Evolutionary conservation across 2,329 filamentous ascomycete species (phyloP), one percentile per base, ranked within the genome.

Genomic region (Fusarium nanum): DNA sequence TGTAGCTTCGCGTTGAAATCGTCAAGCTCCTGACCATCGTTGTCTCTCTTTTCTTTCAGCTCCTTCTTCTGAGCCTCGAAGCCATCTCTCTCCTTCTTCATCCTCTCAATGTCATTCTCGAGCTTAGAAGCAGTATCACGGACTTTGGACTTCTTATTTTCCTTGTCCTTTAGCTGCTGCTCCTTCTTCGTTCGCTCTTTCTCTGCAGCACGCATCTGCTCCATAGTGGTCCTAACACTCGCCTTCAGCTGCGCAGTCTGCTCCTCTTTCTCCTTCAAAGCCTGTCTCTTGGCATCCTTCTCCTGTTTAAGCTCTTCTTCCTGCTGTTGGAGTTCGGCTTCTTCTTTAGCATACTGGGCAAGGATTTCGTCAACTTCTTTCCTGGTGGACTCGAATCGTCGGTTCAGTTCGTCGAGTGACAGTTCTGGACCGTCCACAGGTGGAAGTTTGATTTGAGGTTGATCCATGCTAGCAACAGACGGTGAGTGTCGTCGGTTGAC

Each of bases 181-280:
- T 98, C 93, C 76, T 93, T 92, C 76, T 94, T 93, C 1, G 88
- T 86, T 73, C 91, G 92, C 64, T 92, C 91, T 68, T 91, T 92
- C 76, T 97, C 92, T 2, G 93, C 91, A 7, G 89, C 87, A 49
- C 93, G 89, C 83, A 97, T 97, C 70, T 92, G 86, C 56, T 93
- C 89, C 78, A 97, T 93, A 8, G 94, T 89, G 47, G 88, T 89
- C 55, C 93, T 91, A 56, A 97, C 90, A 76, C 95, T 91, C 67
- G 91, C 91, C 75, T 92, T 93, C 56, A 98, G 81, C 76, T 94
- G 93, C 46, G 93, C 90, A 50, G 93, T 98, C 53, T 91, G 92
- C 75, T 97, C 93, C 70, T 98, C 95, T 78, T 97, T 97, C 76
- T 97, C 93, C 77, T 93, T 96, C 56, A 96, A 85, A 22, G 90